Evolutionary conservation across 805 yeast genomes (phyloP).

Genomic region (Candida multigemmis): DNA sequence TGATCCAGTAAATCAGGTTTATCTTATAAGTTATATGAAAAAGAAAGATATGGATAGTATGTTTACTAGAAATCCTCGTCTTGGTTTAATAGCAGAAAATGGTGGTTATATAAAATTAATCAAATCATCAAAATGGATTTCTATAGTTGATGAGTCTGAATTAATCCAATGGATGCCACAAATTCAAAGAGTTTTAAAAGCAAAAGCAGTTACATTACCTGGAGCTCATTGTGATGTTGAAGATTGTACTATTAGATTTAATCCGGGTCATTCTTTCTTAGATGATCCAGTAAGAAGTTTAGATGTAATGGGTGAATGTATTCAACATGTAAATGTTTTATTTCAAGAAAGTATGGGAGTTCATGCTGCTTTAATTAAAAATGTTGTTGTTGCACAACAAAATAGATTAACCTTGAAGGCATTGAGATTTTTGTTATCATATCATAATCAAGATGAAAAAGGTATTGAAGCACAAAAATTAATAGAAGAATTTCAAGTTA

Average conservation of each 20-base stretch:
- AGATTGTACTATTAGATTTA: slow-evolving; percentile 70
- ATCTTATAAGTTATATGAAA: slow-evolving; percentile 58
- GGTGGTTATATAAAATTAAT: slow-evolving; percentile 70
- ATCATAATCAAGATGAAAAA: slow-evolving; percentile 13
- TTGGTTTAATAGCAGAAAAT: slow-evolving; percentile 85
- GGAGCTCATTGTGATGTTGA: slow-evolving; percentile 66
- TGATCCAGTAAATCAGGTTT: slow-evolving; percentile 58
- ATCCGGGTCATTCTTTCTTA: slow-evolving; percentile 60
- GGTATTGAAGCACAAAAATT: slow-evolving; percentile 9
- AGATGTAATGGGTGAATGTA: slow-evolving; percentile 71
- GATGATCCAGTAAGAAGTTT: slow-evolving; percentile 54
- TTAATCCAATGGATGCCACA: slow-evolving; percentile 49
- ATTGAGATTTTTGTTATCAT: slow-evolving; percentile 39
- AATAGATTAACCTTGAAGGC: slow-evolving; percentile 50
- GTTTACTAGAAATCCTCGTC: slow-evolving; percentile 54
- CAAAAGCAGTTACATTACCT: slow-evolving; percentile 70
- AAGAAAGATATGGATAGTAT: slow-evolving; percentile 57
- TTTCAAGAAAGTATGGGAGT: slow-evolving; percentile 42
- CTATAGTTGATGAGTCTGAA: slow-evolving; percentile 44
- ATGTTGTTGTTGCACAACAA: slow-evolving; percentile 66
- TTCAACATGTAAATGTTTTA: slow-evolving; percentile 75
- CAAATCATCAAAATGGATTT: slow-evolving; percentile 47
- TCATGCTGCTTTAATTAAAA: slow-evolving; percentile 69
- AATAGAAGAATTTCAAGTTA: slow-evolving; percentile 15
- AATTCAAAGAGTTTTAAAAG: slow-evolving; percentile 43